Evolutionary conservation across 352 stramenopile genomes (phyloP), one percentile per base, ranked within the genome.

Genomic region (Phytophthora constricta): DNA sequence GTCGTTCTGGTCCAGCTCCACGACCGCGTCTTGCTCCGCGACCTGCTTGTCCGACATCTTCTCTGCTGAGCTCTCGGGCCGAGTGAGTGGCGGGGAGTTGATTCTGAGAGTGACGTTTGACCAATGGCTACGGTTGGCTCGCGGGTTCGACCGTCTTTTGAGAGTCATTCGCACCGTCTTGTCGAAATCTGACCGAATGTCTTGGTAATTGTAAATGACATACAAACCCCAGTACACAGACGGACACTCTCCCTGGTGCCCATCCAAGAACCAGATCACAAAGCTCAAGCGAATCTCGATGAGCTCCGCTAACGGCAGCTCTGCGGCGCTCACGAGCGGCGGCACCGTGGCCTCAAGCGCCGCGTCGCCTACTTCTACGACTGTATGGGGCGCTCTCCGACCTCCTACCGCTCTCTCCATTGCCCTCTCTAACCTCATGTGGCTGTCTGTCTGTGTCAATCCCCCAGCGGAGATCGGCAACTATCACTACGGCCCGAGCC

Each of bases 401-500:
- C 20, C 8, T 20, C n/a, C 49, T 27, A 28, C 4, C 8, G 23
- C 14, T 56, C 17, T 20, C 10, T 31, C 34, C 17, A n/a, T 10
- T 1, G 48, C n/a, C 20, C 17, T 28, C 19, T 33, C 23, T 68
- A 4, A 43, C 47, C 14, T 55, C n/a, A n/a, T n/a, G n/a, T n/a
- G n/a, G n/a, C n/a, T n/a, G n/a, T n/a, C n/a, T n/a, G n/a, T n/a
- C n/a, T 51, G 22, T 56, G 20, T 19, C 26, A 54, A 19, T 50
- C 43, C 46, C 11, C 54, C n/a, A 96, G 93, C 93, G 54, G 97
- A 99, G 77, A 97, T 99, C 54, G 98, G 98, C 48, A 99, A 99
- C 79, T 99, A 98, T 69, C 94, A 99, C 74, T 99, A 99, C 83
- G 97, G 97, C 17, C 92, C 98, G 60, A 93, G 88, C 62, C 91